phyloP scores from a whole-genome alignment of 495 filamentous ascomycete genomes.

The Lophium mytilinum region DNA sequence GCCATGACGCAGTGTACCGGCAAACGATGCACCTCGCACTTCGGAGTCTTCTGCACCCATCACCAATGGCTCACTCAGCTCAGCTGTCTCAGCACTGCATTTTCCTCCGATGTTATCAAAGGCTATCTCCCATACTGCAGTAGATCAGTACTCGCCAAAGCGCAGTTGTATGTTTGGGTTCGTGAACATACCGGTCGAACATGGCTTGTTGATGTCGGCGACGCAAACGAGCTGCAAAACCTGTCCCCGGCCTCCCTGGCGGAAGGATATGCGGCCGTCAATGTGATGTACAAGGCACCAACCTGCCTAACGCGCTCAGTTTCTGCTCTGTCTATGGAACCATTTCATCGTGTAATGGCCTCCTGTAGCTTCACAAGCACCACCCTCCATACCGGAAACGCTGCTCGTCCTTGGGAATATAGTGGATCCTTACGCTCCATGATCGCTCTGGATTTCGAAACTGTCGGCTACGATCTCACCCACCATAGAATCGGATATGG shows the following conservation, averaged over 20 bases:
- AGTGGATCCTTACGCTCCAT: constrained; percentile 1
- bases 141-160: constrained; percentile 11
- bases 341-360: constrained; percentile 3
- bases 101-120: constrained; percentile 8
- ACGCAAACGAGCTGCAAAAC: constrained; percentile 4
- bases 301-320: constrained; percentile 1
- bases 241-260: constrained; percentile 1
- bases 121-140: constrained; percentile 6
- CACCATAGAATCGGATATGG: neutral
- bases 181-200: constrained; percentile 5
- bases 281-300: constrained; percentile 3
- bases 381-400: constrained; percentile 10
- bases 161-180: constrained; percentile 12
- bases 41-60: constrained; percentile 11
- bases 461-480: constrained; percentile 12
- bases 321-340: constrained; percentile 1
- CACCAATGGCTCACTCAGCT: constrained; percentile 16
- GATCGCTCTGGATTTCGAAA: constrained; percentile 10
- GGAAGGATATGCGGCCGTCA: constrained; percentile 5
- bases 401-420: constrained; percentile 10
- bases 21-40: constrained; percentile 10
- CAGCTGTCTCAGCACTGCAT: constrained; percentile 14
- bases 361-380: constrained; percentile 8
- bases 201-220: constrained; percentile 15
- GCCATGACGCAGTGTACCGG: constrained; percentile 10